Evolutionary conservation across 768 basidiomycete species (phyloP).

Genomic region (Phaeolepiota aurea): DNA sequence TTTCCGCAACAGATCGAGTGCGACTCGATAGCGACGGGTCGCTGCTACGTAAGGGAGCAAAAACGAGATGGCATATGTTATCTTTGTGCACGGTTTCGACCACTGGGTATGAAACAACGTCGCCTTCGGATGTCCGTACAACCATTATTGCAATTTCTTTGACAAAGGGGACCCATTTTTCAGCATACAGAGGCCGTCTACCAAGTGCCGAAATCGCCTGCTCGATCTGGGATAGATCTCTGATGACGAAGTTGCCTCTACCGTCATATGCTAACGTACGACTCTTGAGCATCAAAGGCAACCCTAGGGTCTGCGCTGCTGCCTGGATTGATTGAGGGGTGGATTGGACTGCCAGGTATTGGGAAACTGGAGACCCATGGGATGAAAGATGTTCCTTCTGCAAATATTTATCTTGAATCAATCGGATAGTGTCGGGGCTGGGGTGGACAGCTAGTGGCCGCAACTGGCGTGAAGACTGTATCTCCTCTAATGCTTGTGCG

Average conservation of each 20-base stretch:
- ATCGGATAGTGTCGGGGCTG: slow-evolving; percentile 67
- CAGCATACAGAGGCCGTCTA: slow-evolving; percentile 79
- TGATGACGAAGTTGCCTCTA: slow-evolving; percentile 80
- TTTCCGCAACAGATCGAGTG: slow-evolving; percentile 71
- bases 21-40: slow-evolving; percentile 45
- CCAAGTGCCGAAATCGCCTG: slow-evolving; percentile 46
- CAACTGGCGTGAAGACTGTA: slow-evolving; percentile 29
- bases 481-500: slow-evolving; percentile 58
- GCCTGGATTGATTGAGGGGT: slow-evolving; percentile 40
- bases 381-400: slow-evolving; percentile 74
- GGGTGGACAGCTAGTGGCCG: slow-evolving; percentile 53
- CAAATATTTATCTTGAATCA: slow-evolving; percentile 83
- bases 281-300: slow-evolving; percentile 94
- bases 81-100: slow-evolving; percentile 96
- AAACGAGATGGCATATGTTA: slow-evolving; percentile 88
- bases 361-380: slow-evolving; percentile 44
- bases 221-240: slow-evolving; percentile 38
- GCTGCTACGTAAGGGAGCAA: slow-evolving; percentile 69
- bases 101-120: slow-evolving; percentile 76
- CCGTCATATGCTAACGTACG: slow-evolving; percentile 96
- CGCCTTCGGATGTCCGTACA: slow-evolving; percentile 67
- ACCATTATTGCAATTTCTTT: slow-evolving; percentile 98
- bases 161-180: slow-evolving; percentile 84
- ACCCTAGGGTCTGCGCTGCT: slow-evolving; percentile 54
- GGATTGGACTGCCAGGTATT: slow-evolving; percentile 53